Percentiles rank a stretch among this genome's conserved stretches.
phyloP scores from a whole-genome alignment of 805 yeast species.

The Candida xyloterini region DNA sequence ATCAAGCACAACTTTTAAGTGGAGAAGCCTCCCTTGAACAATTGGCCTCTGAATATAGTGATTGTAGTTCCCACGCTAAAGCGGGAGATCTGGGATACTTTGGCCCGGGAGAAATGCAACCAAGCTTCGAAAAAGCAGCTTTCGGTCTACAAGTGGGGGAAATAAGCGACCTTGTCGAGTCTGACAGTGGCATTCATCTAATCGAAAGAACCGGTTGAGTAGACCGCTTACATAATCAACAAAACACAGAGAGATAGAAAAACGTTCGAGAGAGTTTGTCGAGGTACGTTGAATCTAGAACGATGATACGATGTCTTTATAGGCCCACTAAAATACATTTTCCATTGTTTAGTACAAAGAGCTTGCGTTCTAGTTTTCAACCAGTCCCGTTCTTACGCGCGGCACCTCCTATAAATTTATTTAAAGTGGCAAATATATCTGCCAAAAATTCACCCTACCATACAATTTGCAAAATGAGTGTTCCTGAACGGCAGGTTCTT shows the following conservation, averaged over 20 bases:
- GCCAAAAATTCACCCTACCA: constrained; percentile 14
- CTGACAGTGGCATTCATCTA: constrained; percentile 88
- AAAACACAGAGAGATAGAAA: not conserved
- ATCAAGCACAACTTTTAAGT: constrained; percentile 53
- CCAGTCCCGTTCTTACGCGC: constrained; percentile 3
- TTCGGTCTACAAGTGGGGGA: constrained; percentile 81
- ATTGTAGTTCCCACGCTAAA: constrained; percentile 79
- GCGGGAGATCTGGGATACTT: constrained; percentile 93
- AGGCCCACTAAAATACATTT: not conserved
- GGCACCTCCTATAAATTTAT: constrained; percentile 5
- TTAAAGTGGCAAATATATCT: constrained; percentile 5
- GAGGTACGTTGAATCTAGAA: not conserved
- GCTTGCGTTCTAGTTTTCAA: not conserved
- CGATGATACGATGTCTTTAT: not conserved
- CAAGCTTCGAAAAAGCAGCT: constrained; percentile 85
- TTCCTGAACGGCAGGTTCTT: constrained; percentile 31
- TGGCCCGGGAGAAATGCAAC: constrained; percentile 92
- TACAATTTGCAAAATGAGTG: constrained; percentile 8
- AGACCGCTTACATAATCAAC: constrained; percentile 4
- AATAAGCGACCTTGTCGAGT: constrained; percentile 76
- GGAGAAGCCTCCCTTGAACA: constrained; percentile 69
- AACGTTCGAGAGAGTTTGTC: not conserved
- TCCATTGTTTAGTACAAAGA: not conserved
- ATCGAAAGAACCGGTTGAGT: constrained; percentile 76
- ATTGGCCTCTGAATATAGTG: constrained; percentile 80